These are phyloP conservation scores for Isatis lusitanica DNA, from an alignment of 441 rosid species.

Conservation along the genomic window DNA sequence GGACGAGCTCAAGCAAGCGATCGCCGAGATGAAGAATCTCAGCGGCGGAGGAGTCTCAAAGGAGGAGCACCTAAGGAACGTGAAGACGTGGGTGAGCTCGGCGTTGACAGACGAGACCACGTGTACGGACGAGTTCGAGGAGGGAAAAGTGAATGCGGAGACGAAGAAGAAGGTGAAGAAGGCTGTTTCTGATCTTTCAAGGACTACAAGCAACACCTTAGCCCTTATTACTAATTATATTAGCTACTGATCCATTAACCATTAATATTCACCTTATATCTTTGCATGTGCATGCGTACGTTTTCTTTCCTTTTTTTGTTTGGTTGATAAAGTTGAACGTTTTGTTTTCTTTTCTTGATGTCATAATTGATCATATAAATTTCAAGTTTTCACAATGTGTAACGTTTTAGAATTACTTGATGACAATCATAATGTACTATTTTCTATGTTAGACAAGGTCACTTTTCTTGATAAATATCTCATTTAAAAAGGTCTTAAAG, in stretches of 20 bases:
- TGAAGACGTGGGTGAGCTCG: conserved; percentile 64
- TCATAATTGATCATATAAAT: background rate
- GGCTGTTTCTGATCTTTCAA: conserved; percentile 39
- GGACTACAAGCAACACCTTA: conserved; percentile 68
- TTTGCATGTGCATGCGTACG: conserved; percentile 19
- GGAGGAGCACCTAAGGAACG: conserved; percentile 38
- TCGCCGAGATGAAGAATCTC: conserved; percentile 36
- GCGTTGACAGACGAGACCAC: conserved; percentile 66
- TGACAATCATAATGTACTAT: background rate
- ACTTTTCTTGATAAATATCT: no score
- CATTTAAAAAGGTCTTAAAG: no score
- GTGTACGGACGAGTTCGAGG: conserved; percentile 68
- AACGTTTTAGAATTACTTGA: background rate
- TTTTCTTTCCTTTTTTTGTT: background rate
- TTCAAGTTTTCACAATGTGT: background rate
- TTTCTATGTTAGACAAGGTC: no score
- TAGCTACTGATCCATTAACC: conserved; percentile 11
- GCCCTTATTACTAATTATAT: conserved; percentile 49
- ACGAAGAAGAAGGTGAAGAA: conserved; percentile 48
- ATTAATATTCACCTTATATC: background rate
- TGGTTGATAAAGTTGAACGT: background rate
- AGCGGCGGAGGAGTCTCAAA: conserved; percentile 19
- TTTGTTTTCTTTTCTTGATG: background rate
- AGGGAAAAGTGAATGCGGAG: conserved; percentile 27
- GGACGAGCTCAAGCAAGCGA: conserved; percentile 54